Percentiles rank a stretch among this genome's conserved stretches.
Evolutionary conservation across 2,329 filamentous ascomycete species (phyloP).

Genomic region (Cucurbitaria berberidis): DNA sequence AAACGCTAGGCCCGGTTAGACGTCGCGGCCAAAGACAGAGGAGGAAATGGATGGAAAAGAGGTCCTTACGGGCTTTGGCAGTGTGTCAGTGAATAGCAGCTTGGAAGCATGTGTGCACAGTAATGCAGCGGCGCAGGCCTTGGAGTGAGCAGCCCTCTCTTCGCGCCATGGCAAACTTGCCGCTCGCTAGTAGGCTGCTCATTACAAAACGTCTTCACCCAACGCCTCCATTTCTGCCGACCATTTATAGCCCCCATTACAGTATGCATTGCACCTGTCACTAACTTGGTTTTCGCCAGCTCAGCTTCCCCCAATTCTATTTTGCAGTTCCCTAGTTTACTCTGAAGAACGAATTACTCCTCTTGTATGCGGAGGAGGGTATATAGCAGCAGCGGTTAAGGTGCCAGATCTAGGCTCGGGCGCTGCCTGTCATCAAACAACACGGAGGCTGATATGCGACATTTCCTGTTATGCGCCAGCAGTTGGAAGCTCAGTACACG

Average conservation of each 20-base stretch:
- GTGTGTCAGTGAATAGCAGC: background rate
- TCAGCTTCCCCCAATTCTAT: background rate
- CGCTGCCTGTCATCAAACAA: conserved; percentile 14
- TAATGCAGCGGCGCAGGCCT: background rate
- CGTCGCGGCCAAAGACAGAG: conserved; percentile 22
- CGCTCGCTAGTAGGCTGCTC: conserved; percentile 7
- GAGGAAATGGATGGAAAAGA: conserved; percentile 6
- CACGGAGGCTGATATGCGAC: conserved; percentile 17
- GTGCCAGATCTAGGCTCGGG: conserved; percentile 18
- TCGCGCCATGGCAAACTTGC: conserved; percentile 1
- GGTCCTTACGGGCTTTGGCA: background rate
- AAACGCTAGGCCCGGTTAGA: conserved; percentile 17
- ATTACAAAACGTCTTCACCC: background rate
- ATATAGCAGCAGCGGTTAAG: too few relatives aligned
- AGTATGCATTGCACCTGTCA: too few relatives aligned
- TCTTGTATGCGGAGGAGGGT: background rate
- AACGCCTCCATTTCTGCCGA: background rate
- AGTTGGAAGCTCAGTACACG: conserved; percentile 3
- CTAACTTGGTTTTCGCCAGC: background rate
- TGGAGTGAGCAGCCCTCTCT: background rate
- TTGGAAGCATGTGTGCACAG: background rate
- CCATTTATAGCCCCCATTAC: too few relatives aligned
- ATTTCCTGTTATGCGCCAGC: conserved; percentile 15
- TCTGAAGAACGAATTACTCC: background rate
- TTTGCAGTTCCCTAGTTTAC: background rate